Evolutionary conservation across 768 basidiomycete genomes (phyloP).

Genomic region (Calvatia gigantea): DNA sequence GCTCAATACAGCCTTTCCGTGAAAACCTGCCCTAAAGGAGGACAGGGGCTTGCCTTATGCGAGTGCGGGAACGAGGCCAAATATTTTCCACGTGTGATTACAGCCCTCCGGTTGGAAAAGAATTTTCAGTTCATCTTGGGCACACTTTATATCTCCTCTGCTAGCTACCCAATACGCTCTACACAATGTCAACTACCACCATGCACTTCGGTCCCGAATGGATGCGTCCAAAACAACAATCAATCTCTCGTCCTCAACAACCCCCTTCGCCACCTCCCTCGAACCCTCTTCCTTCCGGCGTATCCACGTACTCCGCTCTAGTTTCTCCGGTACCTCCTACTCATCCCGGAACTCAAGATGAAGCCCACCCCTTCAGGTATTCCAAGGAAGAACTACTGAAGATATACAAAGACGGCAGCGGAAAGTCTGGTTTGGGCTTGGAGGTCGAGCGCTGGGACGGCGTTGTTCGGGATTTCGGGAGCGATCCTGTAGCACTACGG

Average conservation of each 20-base stretch:
- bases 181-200: conserved; percentile 54
- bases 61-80: conserved; percentile 19
- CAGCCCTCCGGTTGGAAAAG: conserved; percentile 16
- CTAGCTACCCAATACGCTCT: conserved; percentile 17
- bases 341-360: conserved; percentile 55
- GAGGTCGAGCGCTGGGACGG: conserved; percentile 92
- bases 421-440: conserved; percentile 69
- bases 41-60: conserved; percentile 4
- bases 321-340: conserved; percentile 52
- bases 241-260: conserved; percentile 46
- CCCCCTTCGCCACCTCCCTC: conserved; percentile 60
- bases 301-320: conserved; percentile 69
- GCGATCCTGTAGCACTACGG: conserved; percentile 70
- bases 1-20: not conserved
- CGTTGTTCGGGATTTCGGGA: conserved; percentile 72
- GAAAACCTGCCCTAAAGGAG: conserved; percentile 2
- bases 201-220: conserved; percentile 93
- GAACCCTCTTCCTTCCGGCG: conserved; percentile 39
- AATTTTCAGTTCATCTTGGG: conserved; percentile 19
- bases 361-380: conserved; percentile 79
- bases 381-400: conserved; percentile 81
- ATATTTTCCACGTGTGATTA: conserved; percentile 41
- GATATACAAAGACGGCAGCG: conserved; percentile 79
- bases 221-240: conserved; percentile 80
- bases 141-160: conserved; percentile 15